These are phyloP conservation scores for Persicaria tinctoria DNA, from an alignment of 148 eudicot species.

Conservation along the genomic window DNA sequence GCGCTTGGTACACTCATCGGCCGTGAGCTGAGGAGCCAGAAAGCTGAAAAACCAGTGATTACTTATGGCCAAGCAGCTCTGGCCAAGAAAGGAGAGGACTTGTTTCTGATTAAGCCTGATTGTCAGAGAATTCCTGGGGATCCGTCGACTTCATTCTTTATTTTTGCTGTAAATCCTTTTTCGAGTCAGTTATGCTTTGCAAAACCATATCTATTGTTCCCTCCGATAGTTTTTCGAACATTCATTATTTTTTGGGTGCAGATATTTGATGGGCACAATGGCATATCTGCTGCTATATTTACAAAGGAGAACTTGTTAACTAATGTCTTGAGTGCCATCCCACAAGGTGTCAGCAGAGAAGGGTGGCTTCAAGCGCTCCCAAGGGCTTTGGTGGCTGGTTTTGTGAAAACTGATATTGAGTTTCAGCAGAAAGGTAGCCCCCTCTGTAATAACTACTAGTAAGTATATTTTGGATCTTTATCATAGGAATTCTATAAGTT, in stretches of 20 bases:
- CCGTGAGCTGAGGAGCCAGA: constrained; percentile 75
- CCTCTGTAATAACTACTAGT: not conserved
- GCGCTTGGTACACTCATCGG: constrained; percentile 84
- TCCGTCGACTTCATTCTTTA: constrained; percentile 68
- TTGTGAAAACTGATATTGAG: constrained; percentile 96
- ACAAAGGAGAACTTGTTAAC: constrained; percentile 73
- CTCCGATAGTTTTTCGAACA: not conserved
- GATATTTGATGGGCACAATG: constrained; percentile 99
- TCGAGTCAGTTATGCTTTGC: not conserved
- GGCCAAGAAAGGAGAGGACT: constrained; percentile 98
- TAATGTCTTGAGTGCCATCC: constrained; percentile 82
- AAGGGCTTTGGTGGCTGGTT: constrained; percentile 88
- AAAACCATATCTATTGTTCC: not conserved
- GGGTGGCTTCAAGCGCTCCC: constrained; percentile 98
- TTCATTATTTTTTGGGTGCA: constrained; percentile 16
- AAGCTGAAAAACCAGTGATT: constrained; percentile 64
- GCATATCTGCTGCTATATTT: constrained; percentile 93
- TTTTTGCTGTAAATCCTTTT: constrained; percentile 61
- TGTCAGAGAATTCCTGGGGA: constrained; percentile 75
- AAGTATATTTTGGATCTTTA: constrained; percentile 16
- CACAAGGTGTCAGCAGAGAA: constrained; percentile 67
- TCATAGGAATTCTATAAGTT: constrained; percentile 51
- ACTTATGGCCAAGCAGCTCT: constrained; percentile 91
- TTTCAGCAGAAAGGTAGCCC: constrained; percentile 85
- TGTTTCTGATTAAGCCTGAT: constrained; percentile 65